Evolutionary conservation across 176 grass and related monocot species (phyloP).

Genomic region (Avena eriantha): DNA sequence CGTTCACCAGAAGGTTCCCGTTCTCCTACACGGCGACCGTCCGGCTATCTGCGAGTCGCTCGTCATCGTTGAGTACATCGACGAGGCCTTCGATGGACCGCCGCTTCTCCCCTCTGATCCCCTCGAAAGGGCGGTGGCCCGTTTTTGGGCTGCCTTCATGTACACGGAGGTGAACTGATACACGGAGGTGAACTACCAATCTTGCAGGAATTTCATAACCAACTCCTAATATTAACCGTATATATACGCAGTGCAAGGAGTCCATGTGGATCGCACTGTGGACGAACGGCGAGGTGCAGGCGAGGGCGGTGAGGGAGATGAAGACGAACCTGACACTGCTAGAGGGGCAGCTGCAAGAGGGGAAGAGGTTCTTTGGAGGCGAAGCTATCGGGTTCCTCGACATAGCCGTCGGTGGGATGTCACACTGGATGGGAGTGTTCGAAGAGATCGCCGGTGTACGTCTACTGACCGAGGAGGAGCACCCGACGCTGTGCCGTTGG

Average conservation of each 20-base stretch:
- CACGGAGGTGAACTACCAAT: too few relatives aligned
- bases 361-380: background rate
- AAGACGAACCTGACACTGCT: background rate
- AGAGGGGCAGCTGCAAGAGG: background rate
- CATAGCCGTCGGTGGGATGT: background rate
- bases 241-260: background rate
- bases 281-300: background rate
- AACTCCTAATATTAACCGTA: too few relatives aligned
- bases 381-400: background rate
- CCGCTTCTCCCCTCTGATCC: too few relatives aligned
- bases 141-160: too few relatives aligned
- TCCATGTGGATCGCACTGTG: background rate
- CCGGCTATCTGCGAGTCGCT: constrained; percentile 12
- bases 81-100: background rate
- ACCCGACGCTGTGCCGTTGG: background rate
- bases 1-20: constrained; percentile 44
- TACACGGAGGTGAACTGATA: too few relatives aligned
- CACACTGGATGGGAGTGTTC: background rate
- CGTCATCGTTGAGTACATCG: background rate
- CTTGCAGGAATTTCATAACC: too few relatives aligned
- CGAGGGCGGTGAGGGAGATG: background rate
- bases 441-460: background rate
- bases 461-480: background rate
- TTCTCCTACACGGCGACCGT: constrained; percentile 38
- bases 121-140: too few relatives aligned